phyloP scores from a whole-genome alignment of 352 stramenopile genomes.

The Pythium rishiriense region DNA sequence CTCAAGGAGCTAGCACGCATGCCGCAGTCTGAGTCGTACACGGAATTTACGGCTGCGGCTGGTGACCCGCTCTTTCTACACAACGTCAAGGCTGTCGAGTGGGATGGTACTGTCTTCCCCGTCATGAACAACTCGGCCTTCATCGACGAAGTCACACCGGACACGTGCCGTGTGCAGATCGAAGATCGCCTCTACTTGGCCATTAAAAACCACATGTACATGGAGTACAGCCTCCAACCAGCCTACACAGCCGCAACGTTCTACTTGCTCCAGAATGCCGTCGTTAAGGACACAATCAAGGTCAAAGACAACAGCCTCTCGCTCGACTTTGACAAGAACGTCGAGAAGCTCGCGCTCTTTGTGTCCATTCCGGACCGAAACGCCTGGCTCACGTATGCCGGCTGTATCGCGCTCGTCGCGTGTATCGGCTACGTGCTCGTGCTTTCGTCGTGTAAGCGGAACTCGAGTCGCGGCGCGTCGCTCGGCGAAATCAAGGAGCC shows the following conservation, averaged over 20 bases:
- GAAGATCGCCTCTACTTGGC: constrained; percentile 9
- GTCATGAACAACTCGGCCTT: background rate
- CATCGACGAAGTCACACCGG: background rate
- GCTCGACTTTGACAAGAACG: constrained; percentile 15
- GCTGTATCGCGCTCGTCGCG: constrained; percentile 4
- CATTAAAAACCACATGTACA: constrained; percentile 24
- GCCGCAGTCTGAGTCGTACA: background rate
- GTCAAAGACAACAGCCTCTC: background rate
- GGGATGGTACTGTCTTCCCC: background rate
- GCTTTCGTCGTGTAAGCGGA: background rate
- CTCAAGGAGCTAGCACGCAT: background rate
- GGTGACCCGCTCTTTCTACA: constrained; percentile 16
- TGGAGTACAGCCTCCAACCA: constrained; percentile 12
- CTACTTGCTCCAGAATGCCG: constrained; percentile 17
- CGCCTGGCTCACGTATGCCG: constrained; percentile 14
- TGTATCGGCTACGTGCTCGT: background rate
- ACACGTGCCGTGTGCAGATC: background rate
- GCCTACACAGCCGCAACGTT: constrained; percentile 17
- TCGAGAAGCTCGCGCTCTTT: constrained; percentile 6
- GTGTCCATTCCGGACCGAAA: constrained; percentile 12
- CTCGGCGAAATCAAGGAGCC: background rate
- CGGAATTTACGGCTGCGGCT: background rate
- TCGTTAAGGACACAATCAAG: constrained; percentile 6
- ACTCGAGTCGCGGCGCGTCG: background rate
- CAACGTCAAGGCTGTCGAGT: constrained; percentile 11